Base-by-base conservation (phyloP, 2,329 filamentous ascomycete genomes). In the Juglanconis oblonga region DNA sequence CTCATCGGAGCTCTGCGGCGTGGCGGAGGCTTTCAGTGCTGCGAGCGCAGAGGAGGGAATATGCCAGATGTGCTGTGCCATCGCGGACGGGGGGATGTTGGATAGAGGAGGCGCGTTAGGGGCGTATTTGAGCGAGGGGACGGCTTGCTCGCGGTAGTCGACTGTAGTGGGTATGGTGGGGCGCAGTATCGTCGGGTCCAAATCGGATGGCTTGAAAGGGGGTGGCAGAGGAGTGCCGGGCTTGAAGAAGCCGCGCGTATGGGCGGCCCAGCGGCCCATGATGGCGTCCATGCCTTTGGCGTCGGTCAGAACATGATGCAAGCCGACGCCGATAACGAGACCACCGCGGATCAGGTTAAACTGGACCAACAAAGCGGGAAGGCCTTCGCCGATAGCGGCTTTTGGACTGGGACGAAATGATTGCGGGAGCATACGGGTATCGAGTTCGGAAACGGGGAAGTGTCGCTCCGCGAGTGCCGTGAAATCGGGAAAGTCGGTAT, bases 1-100 rank as follows among this genome's bases (percentile, higher is more conserved):
- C 13, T 57, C 44, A 0, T 48, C 45, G 1, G 33, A 35, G 17
- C 13, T 8, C 44, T 29, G 13, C 4, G 55, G 55, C 24, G 47
- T 17, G 17, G 55, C 55, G 2, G 55, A 57, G 5, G 55, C 47
- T n/a, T 57, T 57, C 4, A 57, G 36, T 36, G 47, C 36, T 5
- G 55, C 55, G 6, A 57, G 55, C 47, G 38, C 49, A n/a, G 45
- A 50, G 14, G 55, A 42, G 8, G 55, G 14, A 38, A 57, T 57
- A 38, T 57, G 55, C 55, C 55, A 57, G 33, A 57, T 42, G 45
- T 57, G 55, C 35, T 57, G 55, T 35, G 33, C 55, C 55, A 57
- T 57, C 13, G 55, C 55, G 1, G 55, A 57, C 33, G 47, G 55
- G 3, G 55, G 55, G 14, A 57, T 50, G 35, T 57, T 29, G 9